Conservation (phyloP, 768 basidiomycete species). For the Boletales sp. region DNA sequence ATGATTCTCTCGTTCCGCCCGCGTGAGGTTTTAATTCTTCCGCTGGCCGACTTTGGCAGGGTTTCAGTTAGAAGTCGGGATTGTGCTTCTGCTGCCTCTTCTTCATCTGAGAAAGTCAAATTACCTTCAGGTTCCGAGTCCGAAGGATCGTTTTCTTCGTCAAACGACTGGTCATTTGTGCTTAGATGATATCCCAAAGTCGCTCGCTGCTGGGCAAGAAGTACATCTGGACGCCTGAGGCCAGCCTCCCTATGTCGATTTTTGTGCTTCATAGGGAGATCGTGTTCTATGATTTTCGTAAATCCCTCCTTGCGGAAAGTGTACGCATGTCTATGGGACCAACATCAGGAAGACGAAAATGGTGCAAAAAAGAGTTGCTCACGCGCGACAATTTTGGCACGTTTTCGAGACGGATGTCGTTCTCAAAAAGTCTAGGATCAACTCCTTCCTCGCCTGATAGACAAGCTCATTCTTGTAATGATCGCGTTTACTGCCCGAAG, state of each 20-base stretch:
- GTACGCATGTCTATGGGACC: constrained; percentile 58
- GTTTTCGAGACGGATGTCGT: constrained; percentile 58
- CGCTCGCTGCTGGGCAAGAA: constrained; percentile 43
- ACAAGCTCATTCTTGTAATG: constrained; percentile 86
- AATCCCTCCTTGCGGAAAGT: constrained; percentile 93
- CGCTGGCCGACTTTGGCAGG: constrained; percentile 73
- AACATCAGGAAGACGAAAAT: constrained; percentile 5
- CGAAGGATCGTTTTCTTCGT: constrained; percentile 48
- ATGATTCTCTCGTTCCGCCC: constrained; percentile 90
- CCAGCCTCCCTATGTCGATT: constrained; percentile 46
- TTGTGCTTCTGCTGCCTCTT: constrained; percentile 42
- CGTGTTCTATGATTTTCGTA: constrained; percentile 93
- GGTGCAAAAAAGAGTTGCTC: constrained; percentile 33
- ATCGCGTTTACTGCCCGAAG: constrained; percentile 63
- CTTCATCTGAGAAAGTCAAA: constrained; percentile 51
- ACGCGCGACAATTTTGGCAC: constrained; percentile 88
- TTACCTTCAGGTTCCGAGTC: constrained; percentile 49
- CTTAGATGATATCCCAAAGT: constrained; percentile 22
- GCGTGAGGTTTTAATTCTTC: constrained; percentile 68
- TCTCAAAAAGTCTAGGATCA: constrained; percentile 80
- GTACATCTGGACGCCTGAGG: constrained; percentile 73
- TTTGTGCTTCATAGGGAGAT: constrained; percentile 79
- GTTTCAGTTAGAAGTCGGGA: constrained; percentile 24
- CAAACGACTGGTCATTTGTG: constrained; percentile 26
- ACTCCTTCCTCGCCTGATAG: constrained; percentile 79